Percentiles rank a stretch among this genome's conserved stretches.
These are phyloP conservation scores for Eragrostis nindensis DNA, from an alignment of 176 grass and related monocot species.

Conservation along the genomic window DNA sequence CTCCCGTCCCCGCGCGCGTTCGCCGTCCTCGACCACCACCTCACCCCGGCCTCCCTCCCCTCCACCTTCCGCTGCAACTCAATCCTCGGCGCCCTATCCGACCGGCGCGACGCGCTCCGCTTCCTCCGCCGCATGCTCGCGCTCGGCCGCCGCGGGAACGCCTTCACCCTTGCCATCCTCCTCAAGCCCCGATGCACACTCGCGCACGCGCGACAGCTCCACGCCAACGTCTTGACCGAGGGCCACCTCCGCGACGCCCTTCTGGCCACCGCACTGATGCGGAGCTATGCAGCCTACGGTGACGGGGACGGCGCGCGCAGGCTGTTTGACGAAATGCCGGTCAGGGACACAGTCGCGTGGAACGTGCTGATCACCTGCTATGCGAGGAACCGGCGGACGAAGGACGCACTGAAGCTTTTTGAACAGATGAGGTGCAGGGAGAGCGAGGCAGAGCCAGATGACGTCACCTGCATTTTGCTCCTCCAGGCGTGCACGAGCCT, in stretches of 20 bases:
- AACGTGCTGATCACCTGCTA: constrained; percentile 68
- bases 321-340: constrained; percentile 62
- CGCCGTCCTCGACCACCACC: constrained; percentile 42
- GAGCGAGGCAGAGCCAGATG: constrained; percentile 37
- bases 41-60: constrained; percentile 32
- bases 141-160: constrained; percentile 62
- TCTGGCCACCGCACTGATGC: constrained; percentile 47
- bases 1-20: constrained; percentile 27
- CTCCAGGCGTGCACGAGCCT: constrained; percentile 65
- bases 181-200: constrained; percentile 44
- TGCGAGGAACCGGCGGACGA: constrained; percentile 30
- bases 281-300: background rate
- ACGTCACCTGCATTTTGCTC: constrained; percentile 65
- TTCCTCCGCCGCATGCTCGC: constrained; percentile 56
- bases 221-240: constrained; percentile 44
- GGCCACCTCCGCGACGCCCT: constrained; percentile 49
- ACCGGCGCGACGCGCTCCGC: constrained; percentile 24
- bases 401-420: constrained; percentile 53
- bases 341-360: constrained; percentile 52
- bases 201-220: constrained; percentile 50
- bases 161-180: constrained; percentile 67
- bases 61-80: constrained; percentile 61
- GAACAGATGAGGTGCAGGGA: constrained; percentile 45
- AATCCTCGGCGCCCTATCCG: constrained; percentile 47
- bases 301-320: constrained; percentile 20